These are phyloP conservation scores for Cymbopogon flexuosus DNA, from an alignment of 202 grass and related monocot genomes.

Conservation along the genomic window DNA sequence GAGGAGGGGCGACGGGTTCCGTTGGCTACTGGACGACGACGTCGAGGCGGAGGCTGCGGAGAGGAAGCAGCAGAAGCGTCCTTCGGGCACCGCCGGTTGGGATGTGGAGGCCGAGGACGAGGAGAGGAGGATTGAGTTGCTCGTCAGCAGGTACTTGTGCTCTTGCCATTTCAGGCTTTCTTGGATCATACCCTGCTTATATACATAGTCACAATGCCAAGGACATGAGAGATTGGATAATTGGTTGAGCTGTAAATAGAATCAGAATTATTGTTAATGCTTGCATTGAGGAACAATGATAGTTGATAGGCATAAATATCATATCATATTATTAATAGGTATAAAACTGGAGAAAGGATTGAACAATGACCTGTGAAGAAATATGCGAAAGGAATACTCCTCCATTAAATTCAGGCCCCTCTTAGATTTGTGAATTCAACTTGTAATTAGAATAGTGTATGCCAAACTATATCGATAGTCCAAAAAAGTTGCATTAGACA, in stretches of 20 bases:
- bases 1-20: constrained; percentile 51
- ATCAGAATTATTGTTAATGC: not conserved
- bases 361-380: not conserved
- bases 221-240: not conserved
- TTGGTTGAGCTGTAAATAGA: not conserved
- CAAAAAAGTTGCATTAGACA: not conserved
- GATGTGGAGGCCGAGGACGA: constrained; percentile 40
- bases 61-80: constrained; percentile 21
- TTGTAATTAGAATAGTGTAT: not conserved
- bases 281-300: not conserved
- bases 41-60: constrained; percentile 39
- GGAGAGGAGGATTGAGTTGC: constrained; percentile 53
- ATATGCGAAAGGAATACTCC: not conserved
- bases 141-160: constrained; percentile 55
- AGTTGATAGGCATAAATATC: not conserved
- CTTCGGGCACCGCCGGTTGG: constrained; percentile 17
- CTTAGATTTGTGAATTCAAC: not conserved
- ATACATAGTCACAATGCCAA: not conserved
- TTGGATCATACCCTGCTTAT: not conserved
- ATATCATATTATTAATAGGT: not conserved
- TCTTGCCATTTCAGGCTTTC: not conserved
- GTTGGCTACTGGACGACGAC: constrained; percentile 75
- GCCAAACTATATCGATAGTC: not conserved
- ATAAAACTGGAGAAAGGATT: not conserved
- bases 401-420: not conserved